Conservation (phyloP, 1,284 basidiomycete species). For the Cryptococcus amylolentus region DNA sequence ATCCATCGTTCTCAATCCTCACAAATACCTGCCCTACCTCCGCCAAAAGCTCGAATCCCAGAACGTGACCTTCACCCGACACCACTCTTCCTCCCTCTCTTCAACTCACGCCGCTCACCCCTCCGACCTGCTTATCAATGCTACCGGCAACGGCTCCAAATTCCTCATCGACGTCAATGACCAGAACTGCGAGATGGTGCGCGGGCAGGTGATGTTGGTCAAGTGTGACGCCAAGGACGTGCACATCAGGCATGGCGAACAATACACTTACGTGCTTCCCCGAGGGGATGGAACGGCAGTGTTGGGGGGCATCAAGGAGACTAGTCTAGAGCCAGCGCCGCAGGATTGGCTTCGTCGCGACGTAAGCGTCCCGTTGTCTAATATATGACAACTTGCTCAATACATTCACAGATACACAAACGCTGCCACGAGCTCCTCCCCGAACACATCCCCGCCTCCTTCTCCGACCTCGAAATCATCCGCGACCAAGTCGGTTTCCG, state of each 20-base stretch:
- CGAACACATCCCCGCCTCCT: conserved; percentile 6
- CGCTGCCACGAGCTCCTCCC: conserved; percentile 11
- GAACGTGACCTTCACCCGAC: conserved; percentile 5
- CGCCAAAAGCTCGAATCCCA: neutral
- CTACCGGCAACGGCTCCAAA: conserved; percentile 4
- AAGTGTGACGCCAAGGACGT: conserved; percentile 1
- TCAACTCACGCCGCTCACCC: neutral
- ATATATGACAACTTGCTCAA: neutral
- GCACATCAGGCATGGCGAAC: conserved; percentile 9
- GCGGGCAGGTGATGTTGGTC: conserved; percentile 11
- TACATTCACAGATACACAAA: conserved; percentile 4
- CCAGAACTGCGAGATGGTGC: conserved; percentile 1
- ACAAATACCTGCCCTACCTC: conserved; percentile 9
- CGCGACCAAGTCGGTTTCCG: conserved; percentile 13
- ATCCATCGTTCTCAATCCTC: conserved; percentile 2
- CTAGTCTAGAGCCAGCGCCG: neutral
- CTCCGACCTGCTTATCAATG: conserved; percentile 11
- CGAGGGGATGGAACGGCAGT: conserved; percentile 14
- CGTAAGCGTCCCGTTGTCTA: neutral
- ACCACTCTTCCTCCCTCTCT: conserved; percentile 7
- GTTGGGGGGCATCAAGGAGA: conserved; percentile 13
- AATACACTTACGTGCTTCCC: conserved; percentile 14
- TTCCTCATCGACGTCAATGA: conserved; percentile 5
- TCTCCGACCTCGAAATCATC: conserved; percentile 14
- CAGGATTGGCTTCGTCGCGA: neutral